Evolutionary conservation across 805 yeast genomes (phyloP).

Genomic region (Trichomonascus vanleenenianus): DNA sequence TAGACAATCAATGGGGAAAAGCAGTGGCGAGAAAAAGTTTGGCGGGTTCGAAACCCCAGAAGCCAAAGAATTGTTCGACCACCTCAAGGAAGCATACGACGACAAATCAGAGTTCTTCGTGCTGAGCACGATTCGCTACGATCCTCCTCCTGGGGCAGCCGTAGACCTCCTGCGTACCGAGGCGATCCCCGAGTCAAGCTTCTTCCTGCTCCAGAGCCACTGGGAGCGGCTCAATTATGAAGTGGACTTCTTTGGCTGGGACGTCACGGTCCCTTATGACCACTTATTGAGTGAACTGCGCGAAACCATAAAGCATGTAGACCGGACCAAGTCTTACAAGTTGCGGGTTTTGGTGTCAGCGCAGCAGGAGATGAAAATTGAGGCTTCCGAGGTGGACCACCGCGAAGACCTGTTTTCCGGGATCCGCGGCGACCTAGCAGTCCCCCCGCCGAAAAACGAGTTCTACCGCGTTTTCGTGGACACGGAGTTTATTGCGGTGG

Average conservation of each 20-base stretch:
- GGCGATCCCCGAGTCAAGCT: slow-evolving; percentile 30
- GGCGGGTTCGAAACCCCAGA: too few species aligned
- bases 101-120: slow-evolving; percentile 40
- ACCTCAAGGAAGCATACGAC: background rate
- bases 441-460: slow-evolving; percentile 13
- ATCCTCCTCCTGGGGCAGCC: slow-evolving; percentile 37
- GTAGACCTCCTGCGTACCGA: too few species aligned
- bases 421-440: background rate
- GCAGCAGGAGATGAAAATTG: slow-evolving; percentile 32
- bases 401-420: slow-evolving; percentile 19
- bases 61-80: too few species aligned
- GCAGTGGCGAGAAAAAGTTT: too few species aligned
- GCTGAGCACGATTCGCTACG: slow-evolving; percentile 68
- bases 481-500: slow-evolving; percentile 40
- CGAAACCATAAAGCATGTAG: slow-evolving; percentile 26
- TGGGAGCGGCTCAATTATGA: slow-evolving; percentile 49
- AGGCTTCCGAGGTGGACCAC: slow-evolving; percentile 29
- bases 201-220: slow-evolving; percentile 62
- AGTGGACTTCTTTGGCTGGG: slow-evolving; percentile 46
- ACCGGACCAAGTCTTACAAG: slow-evolving; percentile 33
- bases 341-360: slow-evolving; percentile 39
- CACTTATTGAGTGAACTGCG: slow-evolving; percentile 38
- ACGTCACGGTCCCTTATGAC: slow-evolving; percentile 35
- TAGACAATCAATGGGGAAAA: too few species aligned
- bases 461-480: slow-evolving; percentile 62